Percentiles rank a stretch among this genome's conserved stretches.
Evolutionary conservation across 768 basidiomycete genomes (phyloP).

Genomic region (Hericium rajendrae): DNA sequence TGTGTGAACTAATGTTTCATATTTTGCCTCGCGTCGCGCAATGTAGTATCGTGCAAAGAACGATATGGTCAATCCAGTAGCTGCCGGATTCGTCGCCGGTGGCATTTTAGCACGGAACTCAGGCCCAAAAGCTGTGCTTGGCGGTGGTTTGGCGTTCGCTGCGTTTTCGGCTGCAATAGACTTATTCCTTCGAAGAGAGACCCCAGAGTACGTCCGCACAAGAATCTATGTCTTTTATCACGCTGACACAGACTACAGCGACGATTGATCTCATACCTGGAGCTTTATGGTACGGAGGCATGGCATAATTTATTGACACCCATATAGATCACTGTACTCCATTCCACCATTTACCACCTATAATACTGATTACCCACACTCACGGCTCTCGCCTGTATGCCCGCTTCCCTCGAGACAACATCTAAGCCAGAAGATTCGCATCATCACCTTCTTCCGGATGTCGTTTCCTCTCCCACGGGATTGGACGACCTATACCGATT

Average conservation of each 20-base stretch:
- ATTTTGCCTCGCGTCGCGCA: background rate
- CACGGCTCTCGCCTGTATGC: no score
- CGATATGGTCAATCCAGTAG: slow-evolving; percentile 86
- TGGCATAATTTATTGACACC: background rate
- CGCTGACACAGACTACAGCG: background rate
- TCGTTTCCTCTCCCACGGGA: background rate
- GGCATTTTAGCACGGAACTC: slow-evolving; percentile 81
- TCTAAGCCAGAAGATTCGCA: no score
- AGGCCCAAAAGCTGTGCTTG: slow-evolving; percentile 78
- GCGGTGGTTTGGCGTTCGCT: slow-evolving; percentile 86
- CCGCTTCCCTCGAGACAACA: no score
- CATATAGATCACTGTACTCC: background rate
- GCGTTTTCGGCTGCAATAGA: slow-evolving; percentile 92
- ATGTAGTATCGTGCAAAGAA: slow-evolving; percentile 89
- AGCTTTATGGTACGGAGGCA: background rate
- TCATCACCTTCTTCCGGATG: no score
- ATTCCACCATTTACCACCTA: background rate
- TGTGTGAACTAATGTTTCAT: background rate
- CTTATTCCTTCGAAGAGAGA: slow-evolving; percentile 68
- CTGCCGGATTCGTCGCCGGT: slow-evolving; percentile 82
- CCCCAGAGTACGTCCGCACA: slow-evolving; percentile 54
- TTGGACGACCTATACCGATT: background rate
- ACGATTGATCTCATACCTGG: background rate
- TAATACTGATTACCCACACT: background rate
- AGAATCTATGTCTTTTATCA: no score